A percentile compares a stretch with the other conserved stretches of the same genome.
Evolutionary conservation across 305 asterid genomes (phyloP).

Genomic region (Solanum hybrid): DNA sequence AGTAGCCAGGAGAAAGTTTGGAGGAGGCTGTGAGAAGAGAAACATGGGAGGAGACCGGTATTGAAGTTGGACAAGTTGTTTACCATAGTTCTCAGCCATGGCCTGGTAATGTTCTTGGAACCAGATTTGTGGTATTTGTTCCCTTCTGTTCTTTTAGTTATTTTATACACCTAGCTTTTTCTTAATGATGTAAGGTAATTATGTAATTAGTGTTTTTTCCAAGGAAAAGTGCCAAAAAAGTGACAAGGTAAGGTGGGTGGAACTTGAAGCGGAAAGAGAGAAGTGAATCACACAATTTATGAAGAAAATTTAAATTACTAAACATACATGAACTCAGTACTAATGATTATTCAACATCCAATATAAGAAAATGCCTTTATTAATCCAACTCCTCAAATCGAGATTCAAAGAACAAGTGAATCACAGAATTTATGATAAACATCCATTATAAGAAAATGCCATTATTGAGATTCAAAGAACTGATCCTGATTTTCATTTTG

Average conservation of each 20-base stretch:
- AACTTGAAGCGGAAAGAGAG: not conserved
- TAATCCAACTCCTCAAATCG: not conserved
- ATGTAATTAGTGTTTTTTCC: not conserved
- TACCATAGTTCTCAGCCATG: conserved; percentile 98
- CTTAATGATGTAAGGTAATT: not conserved
- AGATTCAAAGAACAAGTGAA: not conserved
- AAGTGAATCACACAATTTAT: not conserved
- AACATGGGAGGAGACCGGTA: conserved; percentile 90
- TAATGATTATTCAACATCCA: not conserved
- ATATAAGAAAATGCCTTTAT: not conserved
- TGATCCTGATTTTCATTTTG: not conserved
- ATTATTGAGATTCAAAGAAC: not conserved
- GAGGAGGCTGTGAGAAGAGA: conserved; percentile 98
- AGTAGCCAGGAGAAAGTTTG: conserved; percentile 91
- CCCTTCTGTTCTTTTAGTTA: not conserved
- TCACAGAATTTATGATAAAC: not conserved
- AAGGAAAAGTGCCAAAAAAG: not conserved
- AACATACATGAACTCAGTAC: not conserved
- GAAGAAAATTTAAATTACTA: not conserved
- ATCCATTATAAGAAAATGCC: not conserved
- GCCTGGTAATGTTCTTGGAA: conserved; percentile 54
- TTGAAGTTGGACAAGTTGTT: conserved; percentile 88
- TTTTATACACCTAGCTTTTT: not conserved
- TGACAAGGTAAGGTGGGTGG: not conserved
- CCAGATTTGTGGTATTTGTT: not conserved